Conservation (phyloP, 768 basidiomycete genomes). For the Boletus reticulatus region DNA sequence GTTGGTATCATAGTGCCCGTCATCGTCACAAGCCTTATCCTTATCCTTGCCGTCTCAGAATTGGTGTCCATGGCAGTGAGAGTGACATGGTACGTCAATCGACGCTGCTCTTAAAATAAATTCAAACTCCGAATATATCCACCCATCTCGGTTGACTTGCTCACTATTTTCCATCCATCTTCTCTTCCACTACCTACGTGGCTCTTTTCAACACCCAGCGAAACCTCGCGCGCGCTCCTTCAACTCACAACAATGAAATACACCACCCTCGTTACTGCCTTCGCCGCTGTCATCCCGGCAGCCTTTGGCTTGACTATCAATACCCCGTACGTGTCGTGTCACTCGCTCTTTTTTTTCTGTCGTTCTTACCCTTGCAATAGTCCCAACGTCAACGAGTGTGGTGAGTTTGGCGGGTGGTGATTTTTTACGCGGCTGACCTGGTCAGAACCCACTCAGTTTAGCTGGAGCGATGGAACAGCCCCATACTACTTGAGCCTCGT, state of each 20-base stretch:
- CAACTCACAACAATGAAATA: slow-evolving; percentile 36
- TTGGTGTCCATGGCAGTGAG: background rate
- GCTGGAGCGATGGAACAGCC: slow-evolving; percentile 47
- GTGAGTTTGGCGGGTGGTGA: slow-evolving; percentile 34
- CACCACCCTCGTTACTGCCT: slow-evolving; percentile 27
- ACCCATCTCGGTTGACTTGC: background rate
- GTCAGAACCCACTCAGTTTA: slow-evolving; percentile 57
- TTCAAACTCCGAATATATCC: slow-evolving; percentile 31
- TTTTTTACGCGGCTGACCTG: background rate
- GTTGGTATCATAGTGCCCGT: too few species aligned
- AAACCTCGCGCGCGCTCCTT: slow-evolving; percentile 21
- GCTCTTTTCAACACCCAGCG: background rate
- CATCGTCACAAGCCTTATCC: too few species aligned
- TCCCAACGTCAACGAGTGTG: slow-evolving; percentile 43
- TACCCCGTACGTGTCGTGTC: slow-evolving; percentile 54
- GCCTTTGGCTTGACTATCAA: slow-evolving; percentile 54
- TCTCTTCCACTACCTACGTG: slow-evolving; percentile 1
- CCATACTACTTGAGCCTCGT: slow-evolving; percentile 63
- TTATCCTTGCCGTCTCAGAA: too few species aligned
- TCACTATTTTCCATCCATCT: background rate
- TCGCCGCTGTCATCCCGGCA: slow-evolving; percentile 33
- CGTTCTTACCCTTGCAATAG: slow-evolving; percentile 25
- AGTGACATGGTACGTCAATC: background rate
- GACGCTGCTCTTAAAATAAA: slow-evolving; percentile 9
- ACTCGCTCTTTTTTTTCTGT: background rate